Conservation (phyloP, 2,329 filamentous ascomycete genomes). For the Fusarium sp. region DNA sequence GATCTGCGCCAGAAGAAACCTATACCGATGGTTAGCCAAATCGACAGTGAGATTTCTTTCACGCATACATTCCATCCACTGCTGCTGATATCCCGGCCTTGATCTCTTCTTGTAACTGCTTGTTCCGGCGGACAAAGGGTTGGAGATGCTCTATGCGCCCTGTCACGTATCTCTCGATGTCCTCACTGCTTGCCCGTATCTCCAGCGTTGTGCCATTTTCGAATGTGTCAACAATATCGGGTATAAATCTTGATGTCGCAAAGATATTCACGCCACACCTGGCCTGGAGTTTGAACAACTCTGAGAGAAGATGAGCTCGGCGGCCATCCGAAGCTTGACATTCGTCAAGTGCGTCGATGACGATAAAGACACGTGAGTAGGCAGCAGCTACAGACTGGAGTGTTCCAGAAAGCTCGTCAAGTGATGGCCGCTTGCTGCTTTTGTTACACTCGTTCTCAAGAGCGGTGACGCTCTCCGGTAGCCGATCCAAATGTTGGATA, state of each 20-base stretch:
- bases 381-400: not conserved
- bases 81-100: not conserved
- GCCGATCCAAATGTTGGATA: no score
- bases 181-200: not conserved
- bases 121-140: not conserved
- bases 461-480: not conserved
- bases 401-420: not conserved
- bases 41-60: not conserved
- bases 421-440: not conserved
- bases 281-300: not conserved
- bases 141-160: not conserved
- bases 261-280: not conserved
- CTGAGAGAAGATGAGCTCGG: not conserved
- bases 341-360: not conserved
- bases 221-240: not conserved
- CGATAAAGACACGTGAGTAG: not conserved
- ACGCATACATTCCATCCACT: not conserved
- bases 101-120: not conserved
- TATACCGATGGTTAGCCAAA: not conserved
- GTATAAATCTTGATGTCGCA: constrained; percentile 3
- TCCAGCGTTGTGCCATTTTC: not conserved
- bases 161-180: not conserved
- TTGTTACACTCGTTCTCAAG: not conserved
- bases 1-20: not conserved
- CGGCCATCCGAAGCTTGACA: not conserved